Evolutionary conservation across 2,329 filamentous ascomycete genomes (phyloP), one percentile per base, ranked within the genome.

Genomic region (Endoconidiophora laricicola): DNA sequence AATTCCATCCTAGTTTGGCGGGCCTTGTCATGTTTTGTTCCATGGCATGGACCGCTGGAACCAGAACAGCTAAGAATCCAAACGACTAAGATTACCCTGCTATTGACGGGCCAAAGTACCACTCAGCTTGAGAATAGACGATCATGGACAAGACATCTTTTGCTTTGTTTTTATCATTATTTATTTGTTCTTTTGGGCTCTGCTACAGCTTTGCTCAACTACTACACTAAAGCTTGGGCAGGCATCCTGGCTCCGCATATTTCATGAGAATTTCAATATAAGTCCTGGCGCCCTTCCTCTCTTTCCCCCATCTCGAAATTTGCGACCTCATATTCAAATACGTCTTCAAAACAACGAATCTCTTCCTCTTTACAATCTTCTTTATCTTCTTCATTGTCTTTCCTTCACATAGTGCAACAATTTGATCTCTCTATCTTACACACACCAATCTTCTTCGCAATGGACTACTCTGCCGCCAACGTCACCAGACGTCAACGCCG

Each of bases 381-480:
- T 37, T 24, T 23, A 24, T 26, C 22, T 38, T 24, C 18, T n/a
- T 14, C 20, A 46, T 20, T 22, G 18, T 10, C 10, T 6, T 18
- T 18, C 16, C 16, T 18, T 18, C 16, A 18, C 16, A 18, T 18
- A 18, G 16, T 18, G 16, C 16, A 18, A 18, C 16, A 1, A 18
- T 18, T 2, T 18, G 16, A 48, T 20, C 20, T 24, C 33, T 23
- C 43, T 22, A 41, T 26, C 40, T n/a, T 12, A 49, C 47, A 9
- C 24, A 18, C 16, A 47, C 29, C 29, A 4, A 7, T 50, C 43
- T 44, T 29, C 40, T 44, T 29, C 40, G 39, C 42, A 24, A 53
- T 53, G 51, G 51, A 49, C 22, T 49, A 53, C 38, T 44, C 48
- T 23, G 16, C 48, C 42, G 29, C 33, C 33, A 50, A 12, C 48